Evolutionary conservation across 306 rosid species (phyloP).

Genomic region (Quercus berberidifolia): DNA sequence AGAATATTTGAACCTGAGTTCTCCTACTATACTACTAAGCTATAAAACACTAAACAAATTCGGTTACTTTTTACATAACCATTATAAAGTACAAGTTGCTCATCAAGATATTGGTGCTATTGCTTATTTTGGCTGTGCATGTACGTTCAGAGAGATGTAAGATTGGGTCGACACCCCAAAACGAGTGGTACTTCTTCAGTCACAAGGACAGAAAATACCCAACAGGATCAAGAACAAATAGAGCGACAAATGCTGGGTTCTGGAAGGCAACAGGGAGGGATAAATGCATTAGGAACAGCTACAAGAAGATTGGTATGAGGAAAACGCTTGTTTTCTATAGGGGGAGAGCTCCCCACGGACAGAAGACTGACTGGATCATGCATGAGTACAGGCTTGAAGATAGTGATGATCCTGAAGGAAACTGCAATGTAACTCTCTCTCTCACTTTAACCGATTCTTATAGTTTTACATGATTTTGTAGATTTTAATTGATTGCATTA

Average conservation of each 20-base stretch:
- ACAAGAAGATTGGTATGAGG: slow-evolving; percentile 88
- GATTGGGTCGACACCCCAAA: slow-evolving; percentile 94
- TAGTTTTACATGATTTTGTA: not conserved
- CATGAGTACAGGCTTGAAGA: slow-evolving; percentile 95
- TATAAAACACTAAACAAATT: too few relatives aligned
- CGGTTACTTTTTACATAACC: not conserved
- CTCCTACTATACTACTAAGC: too few relatives aligned
- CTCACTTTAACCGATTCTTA: not conserved
- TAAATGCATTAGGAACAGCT: slow-evolving; percentile 76
- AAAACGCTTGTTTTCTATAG: slow-evolving; percentile 90
- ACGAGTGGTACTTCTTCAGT: slow-evolving; percentile 97
- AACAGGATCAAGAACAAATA: slow-evolving; percentile 92
- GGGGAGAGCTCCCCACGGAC: slow-evolving; percentile 97
- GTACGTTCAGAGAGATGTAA: slow-evolving; percentile 63
- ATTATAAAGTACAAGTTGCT: not conserved
- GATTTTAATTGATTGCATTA: not conserved
- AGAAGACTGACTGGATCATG: slow-evolving; percentile 97
- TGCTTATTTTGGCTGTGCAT: not conserved
- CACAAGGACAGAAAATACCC: slow-evolving; percentile 97
- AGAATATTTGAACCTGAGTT: too few relatives aligned
- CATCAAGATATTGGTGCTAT: not conserved
- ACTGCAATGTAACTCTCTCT: slow-evolving; percentile 32
- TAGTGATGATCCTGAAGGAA: slow-evolving; percentile 45
- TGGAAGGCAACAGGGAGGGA: slow-evolving; percentile 99
- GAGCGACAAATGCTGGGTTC: slow-evolving; percentile 92